Evolutionary conservation across 129 eudicot species (phyloP), one percentile per base, ranked within the genome.

Genomic region (Chrysanthemum seticuspe): DNA sequence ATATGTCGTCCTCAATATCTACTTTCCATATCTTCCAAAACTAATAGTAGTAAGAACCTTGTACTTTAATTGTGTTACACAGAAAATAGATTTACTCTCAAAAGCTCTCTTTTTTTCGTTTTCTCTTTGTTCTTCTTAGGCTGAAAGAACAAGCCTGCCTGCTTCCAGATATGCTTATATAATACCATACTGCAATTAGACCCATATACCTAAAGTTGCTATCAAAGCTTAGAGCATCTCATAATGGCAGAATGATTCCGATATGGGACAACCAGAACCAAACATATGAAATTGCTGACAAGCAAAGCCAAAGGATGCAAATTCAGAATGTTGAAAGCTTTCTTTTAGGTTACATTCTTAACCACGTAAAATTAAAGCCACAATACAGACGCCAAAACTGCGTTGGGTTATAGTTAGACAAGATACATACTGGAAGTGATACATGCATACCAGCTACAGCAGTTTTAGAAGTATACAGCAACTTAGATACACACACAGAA

Each of bases 131-230:
- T 51, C 59, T 13, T 67, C 27, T 50, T 23, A 68, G 45, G 12
- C n/a, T 53, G 50, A 69, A 23, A 69, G 74, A 62, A 74, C 69
- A 74, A 62, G 70, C 78, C 62, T 74, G 70, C 36, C 63, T 73
- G 54, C 63, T 74, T 63, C 25, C 78, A 63, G 54, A 63, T 40
- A 74, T 14, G 52, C 64, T 73, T 31, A 18, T 50, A 62, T 34
- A 58, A 72, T 66, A 72, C 47, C 57, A 74, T 53, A 47, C 7
- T 19, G 57, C 66, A 65, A 53, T 12, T 45, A 36, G 29, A 52
- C 14, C 31, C 34, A 48, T 62, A 73, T 40, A 74, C 25, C 77
- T 29, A 74, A 51, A 74, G 60, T 34, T 63, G 54, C 44, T 13
- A 52, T 74, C 71, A 40, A 62, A 3, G 36, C 68, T 73, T 73